Conservation (phyloP, 768 basidiomycete species). For the Vararia minispora region DNA sequence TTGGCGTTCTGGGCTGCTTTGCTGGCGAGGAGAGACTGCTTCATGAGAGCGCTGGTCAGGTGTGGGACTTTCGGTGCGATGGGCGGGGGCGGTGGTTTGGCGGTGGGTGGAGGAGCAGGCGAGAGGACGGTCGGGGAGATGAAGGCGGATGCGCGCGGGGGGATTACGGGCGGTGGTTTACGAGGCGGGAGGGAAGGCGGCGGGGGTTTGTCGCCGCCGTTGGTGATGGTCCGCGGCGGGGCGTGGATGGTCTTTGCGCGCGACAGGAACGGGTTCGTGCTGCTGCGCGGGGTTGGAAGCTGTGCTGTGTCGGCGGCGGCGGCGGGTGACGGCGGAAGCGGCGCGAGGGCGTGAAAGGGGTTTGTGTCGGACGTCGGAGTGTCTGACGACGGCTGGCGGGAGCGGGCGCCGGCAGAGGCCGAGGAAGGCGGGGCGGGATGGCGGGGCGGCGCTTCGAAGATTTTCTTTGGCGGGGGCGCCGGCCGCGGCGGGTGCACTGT, state of each 20-base stretch:
- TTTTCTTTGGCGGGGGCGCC: too few species aligned
- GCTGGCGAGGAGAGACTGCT: conserved; percentile 62
- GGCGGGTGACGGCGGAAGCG: not conserved
- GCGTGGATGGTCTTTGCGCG: conserved; percentile 6
- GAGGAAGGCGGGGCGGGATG: too few species aligned
- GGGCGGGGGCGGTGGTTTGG: conserved; percentile 13
- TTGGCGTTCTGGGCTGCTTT: conserved; percentile 63
- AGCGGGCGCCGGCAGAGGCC: too few species aligned
- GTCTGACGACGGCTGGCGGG: too few species aligned
- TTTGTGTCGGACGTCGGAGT: conserved; percentile 13
- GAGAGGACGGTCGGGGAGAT: not conserved
- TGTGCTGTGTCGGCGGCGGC: not conserved
- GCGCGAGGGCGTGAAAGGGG: conserved; percentile 9
- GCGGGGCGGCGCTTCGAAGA: too few species aligned
- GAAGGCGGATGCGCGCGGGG: conserved; percentile 5
- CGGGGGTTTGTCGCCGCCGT: conserved; percentile 4
- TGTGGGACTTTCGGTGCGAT: conserved; percentile 26
- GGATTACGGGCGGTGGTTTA: conserved; percentile 9
- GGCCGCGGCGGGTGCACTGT: too few species aligned
- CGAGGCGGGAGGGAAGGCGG: conserved; percentile 15
- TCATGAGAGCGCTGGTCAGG: conserved; percentile 54
- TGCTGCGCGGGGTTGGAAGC: not conserved
- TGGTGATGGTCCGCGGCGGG: not conserved
- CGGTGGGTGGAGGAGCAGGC: conserved; percentile 3
- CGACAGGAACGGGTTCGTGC: conserved; percentile 13